Percentiles rank a stretch among this genome's conserved stretches.
phyloP scores from a whole-genome alignment of 805 yeast genomes.

The Starmerella lactis-condensi region DNA sequence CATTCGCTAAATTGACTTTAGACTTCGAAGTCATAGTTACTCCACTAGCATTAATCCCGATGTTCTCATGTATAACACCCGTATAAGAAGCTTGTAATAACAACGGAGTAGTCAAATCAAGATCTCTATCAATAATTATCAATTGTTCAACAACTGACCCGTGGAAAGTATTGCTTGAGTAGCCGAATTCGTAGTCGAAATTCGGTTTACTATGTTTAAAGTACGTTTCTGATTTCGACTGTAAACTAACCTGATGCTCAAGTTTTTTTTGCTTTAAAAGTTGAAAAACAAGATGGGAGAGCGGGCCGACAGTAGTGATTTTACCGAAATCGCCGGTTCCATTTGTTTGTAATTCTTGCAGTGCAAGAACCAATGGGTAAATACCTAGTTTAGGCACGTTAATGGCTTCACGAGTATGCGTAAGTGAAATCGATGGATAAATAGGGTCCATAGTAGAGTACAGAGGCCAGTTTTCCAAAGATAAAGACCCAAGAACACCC shows the following conservation, averaged over 20 bases:
- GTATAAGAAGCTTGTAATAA: slow-evolving; percentile 62
- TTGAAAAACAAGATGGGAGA: slow-evolving; percentile 30
- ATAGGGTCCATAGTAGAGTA: slow-evolving; percentile 7
- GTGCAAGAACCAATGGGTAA: slow-evolving; percentile 28
- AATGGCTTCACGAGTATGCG: slow-evolving; percentile 3
- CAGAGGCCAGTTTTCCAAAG: slow-evolving; percentile 26
- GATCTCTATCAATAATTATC: slow-evolving; percentile 57
- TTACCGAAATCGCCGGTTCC: slow-evolving; percentile 31
- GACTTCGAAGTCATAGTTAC: slow-evolving; percentile 6
- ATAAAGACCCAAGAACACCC: slow-evolving; percentile 28
- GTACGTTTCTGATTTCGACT: background rate
- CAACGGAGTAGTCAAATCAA: slow-evolving; percentile 55
- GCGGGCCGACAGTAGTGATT: slow-evolving; percentile 40
- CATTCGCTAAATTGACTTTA: slow-evolving; percentile 9
- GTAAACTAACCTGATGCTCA: slow-evolving; percentile 9
- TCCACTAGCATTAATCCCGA: slow-evolving; percentile 28
- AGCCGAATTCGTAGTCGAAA: slow-evolving; percentile 19
- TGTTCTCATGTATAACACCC: slow-evolving; percentile 63
- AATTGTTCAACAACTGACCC: slow-evolving; percentile 34
- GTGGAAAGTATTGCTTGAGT: slow-evolving; percentile 16
- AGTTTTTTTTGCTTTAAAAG: slow-evolving; percentile 15
- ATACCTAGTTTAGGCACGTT: slow-evolving; percentile 2
- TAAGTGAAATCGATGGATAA: slow-evolving; percentile 4
- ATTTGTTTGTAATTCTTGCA: slow-evolving; percentile 28
- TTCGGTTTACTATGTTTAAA: background rate